phyloP scores from a whole-genome alignment of 352 stramenopile species.

The Hyaloperonospora arabidopsidis region DNA sequence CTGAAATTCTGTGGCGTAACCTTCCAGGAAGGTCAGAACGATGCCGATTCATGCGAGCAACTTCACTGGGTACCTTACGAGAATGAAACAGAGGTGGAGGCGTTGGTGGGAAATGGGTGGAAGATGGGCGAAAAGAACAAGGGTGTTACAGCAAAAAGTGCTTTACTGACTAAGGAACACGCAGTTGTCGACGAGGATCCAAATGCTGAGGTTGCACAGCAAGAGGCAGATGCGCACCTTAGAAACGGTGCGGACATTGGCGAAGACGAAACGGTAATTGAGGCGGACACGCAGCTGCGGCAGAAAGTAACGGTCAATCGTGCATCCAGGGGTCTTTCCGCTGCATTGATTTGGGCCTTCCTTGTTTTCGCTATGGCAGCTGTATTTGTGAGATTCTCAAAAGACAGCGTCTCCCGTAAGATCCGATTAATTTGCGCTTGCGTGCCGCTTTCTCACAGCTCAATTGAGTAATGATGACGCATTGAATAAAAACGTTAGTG shows the following conservation, averaged over 20 bases:
- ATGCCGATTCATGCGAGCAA: slow-evolving; percentile 52
- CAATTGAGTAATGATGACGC: slow-evolving; percentile 28
- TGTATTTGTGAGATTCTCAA: slow-evolving; percentile 58
- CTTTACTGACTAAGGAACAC: slow-evolving; percentile 19
- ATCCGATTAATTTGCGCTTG: slow-evolving; percentile 32
- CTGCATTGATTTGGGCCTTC: slow-evolving; percentile 44
- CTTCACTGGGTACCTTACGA: slow-evolving; percentile 69
- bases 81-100: slow-evolving; percentile 44
- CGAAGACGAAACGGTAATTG: slow-evolving; percentile 26
- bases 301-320: slow-evolving; percentile 34
- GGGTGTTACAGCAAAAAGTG: slow-evolving; percentile 2
- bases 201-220: slow-evolving; percentile 25
- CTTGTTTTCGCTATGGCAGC: slow-evolving; percentile 40
- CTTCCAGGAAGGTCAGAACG: slow-evolving; percentile 40
- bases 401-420: slow-evolving; percentile 53
- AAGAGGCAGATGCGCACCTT: slow-evolving; percentile 30
- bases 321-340: slow-evolving; percentile 22
- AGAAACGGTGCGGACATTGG: slow-evolving; percentile 39
- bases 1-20: slow-evolving; percentile 49
- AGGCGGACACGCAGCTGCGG: slow-evolving; percentile 33
- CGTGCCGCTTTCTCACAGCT: slow-evolving; percentile 20
- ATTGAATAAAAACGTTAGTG: too few species aligned
- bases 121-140: slow-evolving; percentile 20
- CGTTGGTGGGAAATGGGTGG: slow-evolving; percentile 41
- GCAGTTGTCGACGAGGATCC: slow-evolving; percentile 28